Conservation (phyloP, 2,329 filamentous ascomycete genomes). For the Colletotrichum liaoningense region DNA sequence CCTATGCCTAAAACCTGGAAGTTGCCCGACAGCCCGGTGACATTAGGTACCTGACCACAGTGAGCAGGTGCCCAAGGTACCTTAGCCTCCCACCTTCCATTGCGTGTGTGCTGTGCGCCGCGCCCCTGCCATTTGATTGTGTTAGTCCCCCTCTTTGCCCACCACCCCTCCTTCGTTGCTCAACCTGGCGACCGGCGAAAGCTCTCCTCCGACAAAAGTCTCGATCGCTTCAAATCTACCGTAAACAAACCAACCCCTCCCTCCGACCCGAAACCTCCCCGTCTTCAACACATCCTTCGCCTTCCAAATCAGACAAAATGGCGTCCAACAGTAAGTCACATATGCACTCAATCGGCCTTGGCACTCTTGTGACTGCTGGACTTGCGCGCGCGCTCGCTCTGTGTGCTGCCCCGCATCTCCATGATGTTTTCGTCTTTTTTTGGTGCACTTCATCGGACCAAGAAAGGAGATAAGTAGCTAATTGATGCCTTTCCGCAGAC, state of each 20-base stretch:
- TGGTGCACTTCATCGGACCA: background rate
- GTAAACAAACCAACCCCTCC: conserved; percentile 8
- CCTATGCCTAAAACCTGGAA: conserved; percentile 9
- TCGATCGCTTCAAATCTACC: background rate
- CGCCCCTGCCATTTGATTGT: background rate
- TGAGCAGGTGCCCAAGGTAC: background rate
- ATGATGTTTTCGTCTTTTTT: background rate
- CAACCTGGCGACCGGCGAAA: conserved; percentile 25
- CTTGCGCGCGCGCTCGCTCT: background rate
- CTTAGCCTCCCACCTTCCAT: background rate
- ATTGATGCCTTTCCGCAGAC: conserved; percentile 44
- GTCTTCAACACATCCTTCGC: background rate
- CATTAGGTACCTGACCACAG: background rate
- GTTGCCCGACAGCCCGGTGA: background rate
- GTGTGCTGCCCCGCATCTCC: background rate
- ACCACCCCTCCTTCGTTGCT: conserved; percentile 24
- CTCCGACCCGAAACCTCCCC: background rate
- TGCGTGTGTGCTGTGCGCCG: background rate
- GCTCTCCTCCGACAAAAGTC: conserved; percentile 22
- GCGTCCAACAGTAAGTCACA: conserved; percentile 25
- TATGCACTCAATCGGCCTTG: background rate
- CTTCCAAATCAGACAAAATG: conserved; percentile 31
- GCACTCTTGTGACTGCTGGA: background rate
- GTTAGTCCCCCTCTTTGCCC: background rate
- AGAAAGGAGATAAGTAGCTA: background rate